phyloP scores from a whole-genome alignment of 768 basidiomycete species.

The Termitomyces sp. region DNA sequence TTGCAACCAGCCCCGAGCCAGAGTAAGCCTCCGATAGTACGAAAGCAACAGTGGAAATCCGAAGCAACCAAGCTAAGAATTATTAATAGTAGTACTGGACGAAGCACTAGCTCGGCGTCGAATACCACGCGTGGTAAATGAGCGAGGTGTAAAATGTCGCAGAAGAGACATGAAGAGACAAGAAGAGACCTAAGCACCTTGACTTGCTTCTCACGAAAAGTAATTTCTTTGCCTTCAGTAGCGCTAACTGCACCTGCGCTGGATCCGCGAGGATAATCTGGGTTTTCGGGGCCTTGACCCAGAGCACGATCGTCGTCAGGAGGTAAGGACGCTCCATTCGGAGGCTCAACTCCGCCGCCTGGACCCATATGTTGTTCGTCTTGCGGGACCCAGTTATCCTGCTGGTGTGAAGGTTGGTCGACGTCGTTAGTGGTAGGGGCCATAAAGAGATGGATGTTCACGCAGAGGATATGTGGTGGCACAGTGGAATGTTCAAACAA shows the following conservation, averaged over 20 bases:
- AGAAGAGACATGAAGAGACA: constrained; percentile 24
- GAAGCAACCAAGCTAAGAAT: constrained; percentile 22
- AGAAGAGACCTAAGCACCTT: constrained; percentile 81
- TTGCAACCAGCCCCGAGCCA: constrained; percentile 38
- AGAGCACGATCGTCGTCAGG: constrained; percentile 39
- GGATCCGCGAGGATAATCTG: constrained; percentile 47
- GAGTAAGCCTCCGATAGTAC: constrained; percentile 34
- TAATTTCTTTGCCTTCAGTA: constrained; percentile 38
- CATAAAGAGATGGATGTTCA: constrained; percentile 11
- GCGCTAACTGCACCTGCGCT: constrained; percentile 37
- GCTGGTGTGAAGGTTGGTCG: constrained; percentile 27
- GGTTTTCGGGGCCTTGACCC: constrained; percentile 43
- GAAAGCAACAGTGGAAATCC: constrained; percentile 27
- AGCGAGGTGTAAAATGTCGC: constrained; percentile 21
- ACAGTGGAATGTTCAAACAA: constrained; percentile 7
- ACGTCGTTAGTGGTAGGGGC: constrained; percentile 15
- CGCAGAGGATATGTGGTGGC: constrained; percentile 1
- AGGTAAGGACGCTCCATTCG: constrained; percentile 41
- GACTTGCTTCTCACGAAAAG: constrained; percentile 70
- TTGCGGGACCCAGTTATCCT: constrained; percentile 46
- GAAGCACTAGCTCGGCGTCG: constrained; percentile 30
- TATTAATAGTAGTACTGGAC: constrained; percentile 31
- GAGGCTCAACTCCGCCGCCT: constrained; percentile 33
- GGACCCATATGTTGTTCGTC: constrained; percentile 41
- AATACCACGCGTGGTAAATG: constrained; percentile 20